Conservation (phyloP, 2,329 filamentous ascomycete genomes). For the Arthrinium phaeospermum region DNA sequence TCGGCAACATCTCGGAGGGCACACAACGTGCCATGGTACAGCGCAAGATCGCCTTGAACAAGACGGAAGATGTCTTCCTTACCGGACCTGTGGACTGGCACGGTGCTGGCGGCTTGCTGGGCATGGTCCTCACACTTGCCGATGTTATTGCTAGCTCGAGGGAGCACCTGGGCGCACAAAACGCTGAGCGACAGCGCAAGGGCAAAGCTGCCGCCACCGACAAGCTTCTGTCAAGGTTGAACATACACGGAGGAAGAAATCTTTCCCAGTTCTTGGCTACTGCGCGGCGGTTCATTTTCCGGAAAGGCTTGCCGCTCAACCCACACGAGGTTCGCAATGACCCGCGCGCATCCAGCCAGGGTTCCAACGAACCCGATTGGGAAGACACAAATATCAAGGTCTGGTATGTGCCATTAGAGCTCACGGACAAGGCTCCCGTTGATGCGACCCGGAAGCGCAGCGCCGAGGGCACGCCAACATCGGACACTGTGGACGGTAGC, state of each 20-base stretch:
- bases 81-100: slow-evolving; percentile 79
- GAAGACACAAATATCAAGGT: slow-evolving; percentile 78
- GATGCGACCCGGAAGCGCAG: slow-evolving; percentile 42
- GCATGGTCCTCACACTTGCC: slow-evolving; percentile 83
- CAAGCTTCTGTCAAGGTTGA: slow-evolving; percentile 47
- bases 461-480: slow-evolving; percentile 50
- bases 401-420: slow-evolving; percentile 75
- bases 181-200: slow-evolving; percentile 42
- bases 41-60: slow-evolving; percentile 67
- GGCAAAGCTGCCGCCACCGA: slow-evolving; percentile 35
- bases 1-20: slow-evolving; percentile 84
- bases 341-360: slow-evolving; percentile 44
- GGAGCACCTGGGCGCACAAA: slow-evolving; percentile 46
- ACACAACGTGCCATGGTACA: slow-evolving; percentile 79
- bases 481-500: not conserved
- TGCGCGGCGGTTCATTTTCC: slow-evolving; percentile 82
- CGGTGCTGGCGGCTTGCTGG: slow-evolving; percentile 80
- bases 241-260: slow-evolving; percentile 83
- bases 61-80: slow-evolving; percentile 80
- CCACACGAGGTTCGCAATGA: slow-evolving; percentile 69
- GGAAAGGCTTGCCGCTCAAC: slow-evolving; percentile 78
- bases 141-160: slow-evolving; percentile 62
- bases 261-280: slow-evolving; percentile 82
- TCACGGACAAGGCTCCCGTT: slow-evolving; percentile 30
- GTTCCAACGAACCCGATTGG: slow-evolving; percentile 69